Conservation (phyloP, 2,329 filamentous ascomycete genomes). For the Fusarium nematophilum region DNA sequence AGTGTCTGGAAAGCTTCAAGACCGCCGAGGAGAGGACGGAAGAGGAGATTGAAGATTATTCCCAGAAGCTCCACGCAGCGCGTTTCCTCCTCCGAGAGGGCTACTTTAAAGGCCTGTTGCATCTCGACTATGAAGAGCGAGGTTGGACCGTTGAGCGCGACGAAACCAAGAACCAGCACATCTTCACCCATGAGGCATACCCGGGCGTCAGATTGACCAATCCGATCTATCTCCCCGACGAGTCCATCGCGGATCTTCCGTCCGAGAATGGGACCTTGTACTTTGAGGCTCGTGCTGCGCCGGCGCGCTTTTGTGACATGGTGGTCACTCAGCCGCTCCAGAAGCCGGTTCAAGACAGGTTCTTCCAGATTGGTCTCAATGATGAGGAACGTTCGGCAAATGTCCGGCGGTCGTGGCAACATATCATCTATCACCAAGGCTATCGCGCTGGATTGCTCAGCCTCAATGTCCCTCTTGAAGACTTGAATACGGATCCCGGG, state of each 20-base stretch:
- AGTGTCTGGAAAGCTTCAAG: neutral
- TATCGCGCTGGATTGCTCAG: constrained; percentile 11
- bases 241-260: constrained; percentile 4
- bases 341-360: neutral
- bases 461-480: constrained; percentile 5
- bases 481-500: neutral
- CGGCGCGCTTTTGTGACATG: constrained; percentile 1
- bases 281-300: neutral
- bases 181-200: constrained; percentile 12
- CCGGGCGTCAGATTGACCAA: constrained; percentile 2
- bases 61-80: neutral
- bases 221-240: constrained; percentile 11
- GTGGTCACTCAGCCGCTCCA: neutral
- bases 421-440: constrained; percentile 23
- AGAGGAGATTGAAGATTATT: constrained; percentile 8
- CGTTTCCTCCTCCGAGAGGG: neutral
- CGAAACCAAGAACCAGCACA: constrained; percentile 6
- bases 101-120: neutral
- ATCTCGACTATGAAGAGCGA: constrained; percentile 10
- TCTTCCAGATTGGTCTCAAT: constrained; percentile 17
- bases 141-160: constrained; percentile 13
- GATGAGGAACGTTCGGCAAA: constrained; percentile 22
- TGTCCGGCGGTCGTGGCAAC: constrained; percentile 10
- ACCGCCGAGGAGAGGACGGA: neutral
- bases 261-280: neutral